Evolutionary conservation across 129 eudicot genomes (phyloP), one percentile per base, ranked within the genome.

Genomic region (Escallonia herrerae): DNA sequence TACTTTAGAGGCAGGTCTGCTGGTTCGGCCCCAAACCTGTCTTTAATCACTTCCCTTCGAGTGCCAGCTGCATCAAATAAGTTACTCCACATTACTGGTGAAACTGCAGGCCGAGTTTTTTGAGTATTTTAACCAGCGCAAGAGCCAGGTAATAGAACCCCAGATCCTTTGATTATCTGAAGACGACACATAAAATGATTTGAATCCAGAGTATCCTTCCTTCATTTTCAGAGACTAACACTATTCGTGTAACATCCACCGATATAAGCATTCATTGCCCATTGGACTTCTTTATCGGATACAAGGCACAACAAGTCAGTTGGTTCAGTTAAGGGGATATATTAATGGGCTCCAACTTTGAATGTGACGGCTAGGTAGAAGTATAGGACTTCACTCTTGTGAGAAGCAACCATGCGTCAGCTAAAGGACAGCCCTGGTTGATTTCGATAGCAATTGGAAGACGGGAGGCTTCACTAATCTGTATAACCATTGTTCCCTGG

Each of bases 381-480:
- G 58, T 51, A n/a, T 40, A 40, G 62, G 72, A 22, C 68, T 81
- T 68, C 14, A 91, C 71, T 66, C 96, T 85, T 63, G 58, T 69
- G 61, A 93, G 82, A 68, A 93, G 96, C 68, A 73, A 70, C 85
- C 83, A 80, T 5, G 96, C 91, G 78, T 93, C 91, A 43, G 95
- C 79, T 51, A 53, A 51, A 14, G 77, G 62, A 72, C 85, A 93
- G 9, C 98, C 98, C 78, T 86, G 80, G 50, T 70, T 71, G 89
- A 88, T 79, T 79, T 81, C 87, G 39, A 72, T 73, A 0, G 91
- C 98, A 73, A 86, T 75, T 38, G 98, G 98, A 47, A 83, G 57
- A 44, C 76, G 64, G 8, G 76, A 87, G 8, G 77, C 78, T 60
- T 78, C 81, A 64, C 65, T 77, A 39, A 93, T 67, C 72, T 80